Evolutionary conservation across 768 basidiomycete species (phyloP).

Genomic region (Fomitopsis pulvina): DNA sequence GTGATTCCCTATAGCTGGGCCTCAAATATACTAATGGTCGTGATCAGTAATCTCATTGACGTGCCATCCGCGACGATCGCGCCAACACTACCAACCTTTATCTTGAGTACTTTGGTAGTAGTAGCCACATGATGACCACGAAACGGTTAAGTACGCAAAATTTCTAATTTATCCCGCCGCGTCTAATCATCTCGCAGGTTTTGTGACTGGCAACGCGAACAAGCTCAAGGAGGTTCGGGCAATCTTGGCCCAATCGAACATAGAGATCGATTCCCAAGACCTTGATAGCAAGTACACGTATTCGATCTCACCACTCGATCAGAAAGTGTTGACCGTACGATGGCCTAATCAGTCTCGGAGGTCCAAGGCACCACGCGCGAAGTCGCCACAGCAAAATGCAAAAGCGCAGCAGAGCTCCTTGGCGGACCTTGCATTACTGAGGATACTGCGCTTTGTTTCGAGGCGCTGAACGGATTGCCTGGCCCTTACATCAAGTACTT

Average conservation of each 20-base stretch:
- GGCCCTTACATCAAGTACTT: slow-evolving; percentile 98
- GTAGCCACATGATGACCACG: background rate
- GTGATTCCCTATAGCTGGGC: background rate
- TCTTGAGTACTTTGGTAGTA: background rate
- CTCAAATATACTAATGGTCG: background rate
- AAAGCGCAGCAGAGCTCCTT: slow-evolving; percentile 75
- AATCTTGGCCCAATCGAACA: slow-evolving; percentile 66
- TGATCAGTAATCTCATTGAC: background rate
- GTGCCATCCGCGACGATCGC: background rate
- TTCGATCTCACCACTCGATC: background rate
- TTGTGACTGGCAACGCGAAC: slow-evolving; percentile 92
- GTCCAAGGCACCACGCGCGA: slow-evolving; percentile 90
- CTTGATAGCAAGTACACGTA: slow-evolving; percentile 61
- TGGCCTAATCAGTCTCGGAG: slow-evolving; percentile 98
- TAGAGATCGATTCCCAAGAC: slow-evolving; percentile 71
- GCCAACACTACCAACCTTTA: too few relatives aligned
- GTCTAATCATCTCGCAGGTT: slow-evolving; percentile 42
- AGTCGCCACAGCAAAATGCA: slow-evolving; percentile 84
- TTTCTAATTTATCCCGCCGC: too few relatives aligned
- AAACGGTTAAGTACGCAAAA: background rate
- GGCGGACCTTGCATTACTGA: slow-evolving; percentile 68
- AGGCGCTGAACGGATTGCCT: slow-evolving; percentile 84
- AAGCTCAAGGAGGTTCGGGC: slow-evolving; percentile 85
- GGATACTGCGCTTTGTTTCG: slow-evolving; percentile 91
- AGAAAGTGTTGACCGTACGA: too few relatives aligned